Conservation (phyloP, 2,329 filamentous ascomycete species). For the Diaporthe helianthi region DNA sequence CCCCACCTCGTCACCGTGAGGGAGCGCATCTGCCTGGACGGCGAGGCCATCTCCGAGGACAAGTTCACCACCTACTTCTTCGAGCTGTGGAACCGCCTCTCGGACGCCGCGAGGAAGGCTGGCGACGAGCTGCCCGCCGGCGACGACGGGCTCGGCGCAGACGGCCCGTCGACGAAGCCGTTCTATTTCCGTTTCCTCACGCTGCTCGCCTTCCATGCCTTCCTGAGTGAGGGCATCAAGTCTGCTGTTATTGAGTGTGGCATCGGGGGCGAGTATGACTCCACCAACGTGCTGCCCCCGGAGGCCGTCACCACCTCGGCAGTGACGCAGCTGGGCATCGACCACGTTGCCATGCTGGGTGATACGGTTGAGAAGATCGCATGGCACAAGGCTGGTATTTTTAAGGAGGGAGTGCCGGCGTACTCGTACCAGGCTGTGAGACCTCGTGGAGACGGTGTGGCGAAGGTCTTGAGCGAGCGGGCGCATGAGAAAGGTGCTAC, state of each 20-base stretch:
- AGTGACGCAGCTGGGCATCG: conserved; percentile 83
- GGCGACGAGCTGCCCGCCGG: conserved; percentile 47
- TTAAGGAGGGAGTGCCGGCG: conserved; percentile 70
- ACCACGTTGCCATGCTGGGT: conserved; percentile 83
- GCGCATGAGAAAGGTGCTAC: conserved; percentile 61
- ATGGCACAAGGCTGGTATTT: conserved; percentile 92
- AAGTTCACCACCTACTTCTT: conserved; percentile 82
- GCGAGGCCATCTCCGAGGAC: conserved; percentile 70
- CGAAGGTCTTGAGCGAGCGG: conserved; percentile 49
- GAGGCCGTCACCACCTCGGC: conserved; percentile 72
- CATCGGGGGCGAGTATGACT: conserved; percentile 92
- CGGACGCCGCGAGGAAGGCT: conserved; percentile 45
- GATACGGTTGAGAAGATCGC: conserved; percentile 80
- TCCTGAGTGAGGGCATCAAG: conserved; percentile 76
- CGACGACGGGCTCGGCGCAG: conserved; percentile 56
- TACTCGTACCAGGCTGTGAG: conserved; percentile 59
- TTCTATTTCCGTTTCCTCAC: conserved; percentile 94
- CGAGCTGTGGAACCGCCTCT: conserved; percentile 76
- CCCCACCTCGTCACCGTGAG: conserved; percentile 84
- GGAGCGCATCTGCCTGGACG: conserved; percentile 84
- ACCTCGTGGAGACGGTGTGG: conserved; percentile 47
- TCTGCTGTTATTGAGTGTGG: conserved; percentile 90
- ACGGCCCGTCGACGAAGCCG: conserved; percentile 73
- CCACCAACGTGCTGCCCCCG: conserved; percentile 79
- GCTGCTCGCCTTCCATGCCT: conserved; percentile 85